These are phyloP conservation scores for Xylaria palmicola DNA, from an alignment of 495 filamentous ascomycete genomes.

Conservation along the genomic window DNA sequence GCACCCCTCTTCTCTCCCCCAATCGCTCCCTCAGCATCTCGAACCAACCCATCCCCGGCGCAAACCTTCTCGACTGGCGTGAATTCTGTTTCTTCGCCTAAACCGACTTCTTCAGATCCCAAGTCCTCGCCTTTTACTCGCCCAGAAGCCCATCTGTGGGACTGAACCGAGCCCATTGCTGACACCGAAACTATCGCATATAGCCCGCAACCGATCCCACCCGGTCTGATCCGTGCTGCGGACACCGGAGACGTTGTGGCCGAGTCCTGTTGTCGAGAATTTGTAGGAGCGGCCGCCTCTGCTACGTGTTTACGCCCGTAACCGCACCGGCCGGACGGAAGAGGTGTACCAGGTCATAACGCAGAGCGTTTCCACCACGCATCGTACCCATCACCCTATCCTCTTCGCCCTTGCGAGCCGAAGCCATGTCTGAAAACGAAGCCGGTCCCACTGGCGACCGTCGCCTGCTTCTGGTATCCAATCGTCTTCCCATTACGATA, in stretches of 20 bases:
- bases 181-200: neutral
- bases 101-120: neutral
- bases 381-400: neutral
- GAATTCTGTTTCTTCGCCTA: neutral
- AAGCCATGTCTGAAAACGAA: conserved; percentile 25
- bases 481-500: conserved; percentile 92
- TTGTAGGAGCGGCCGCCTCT: neutral
- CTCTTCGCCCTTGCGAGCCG: no score
- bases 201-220: neutral
- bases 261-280: neutral
- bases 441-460: conserved; percentile 28
- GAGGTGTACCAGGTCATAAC: neutral
- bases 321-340: neutral
- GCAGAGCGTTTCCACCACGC: neutral
- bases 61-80: neutral
- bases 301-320: neutral
- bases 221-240: neutral
- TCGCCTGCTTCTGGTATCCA: conserved; percentile 81
- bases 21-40: neutral
- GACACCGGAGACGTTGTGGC: neutral
- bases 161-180: neutral
- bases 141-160: neutral
- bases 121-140: neutral
- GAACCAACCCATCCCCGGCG: neutral
- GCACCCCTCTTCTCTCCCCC: neutral